These are phyloP conservation scores for Bruguiera gymnorhiza DNA, from an alignment of 345 rosid species.

Conservation along the genomic window DNA sequence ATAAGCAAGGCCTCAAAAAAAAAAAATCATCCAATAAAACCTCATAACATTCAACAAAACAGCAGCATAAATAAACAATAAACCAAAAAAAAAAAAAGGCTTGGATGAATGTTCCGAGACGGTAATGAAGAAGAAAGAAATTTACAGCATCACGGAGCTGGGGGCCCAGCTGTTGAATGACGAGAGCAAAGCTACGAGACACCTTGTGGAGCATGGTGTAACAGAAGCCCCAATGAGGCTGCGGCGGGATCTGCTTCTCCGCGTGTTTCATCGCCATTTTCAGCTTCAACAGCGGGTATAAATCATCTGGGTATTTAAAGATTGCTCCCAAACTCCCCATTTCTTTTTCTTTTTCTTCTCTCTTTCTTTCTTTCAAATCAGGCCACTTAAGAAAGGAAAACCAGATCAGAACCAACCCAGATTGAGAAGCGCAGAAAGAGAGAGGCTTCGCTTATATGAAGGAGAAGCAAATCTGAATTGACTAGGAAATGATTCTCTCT, in stretches of 20 bases:
- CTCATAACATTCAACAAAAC: not conserved
- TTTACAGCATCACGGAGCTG: conserved; percentile 86
- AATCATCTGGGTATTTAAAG: conserved; percentile 75
- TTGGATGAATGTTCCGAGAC: no score
- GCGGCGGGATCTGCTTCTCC: conserved; percentile 83
- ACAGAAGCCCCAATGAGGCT: conserved; percentile 92
- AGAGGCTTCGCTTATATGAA: no score
- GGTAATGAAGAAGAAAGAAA: not conserved
- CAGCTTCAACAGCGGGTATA: conserved; percentile 85
- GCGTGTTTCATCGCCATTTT: conserved; percentile 68
- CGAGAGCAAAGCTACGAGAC: conserved; percentile 83
- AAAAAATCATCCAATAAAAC: no score
- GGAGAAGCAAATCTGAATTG: no score
- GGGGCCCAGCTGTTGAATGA: conserved; percentile 81
- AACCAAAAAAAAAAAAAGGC: not conserved
- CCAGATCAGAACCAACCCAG: no score
- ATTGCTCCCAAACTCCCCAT: conserved; percentile 76
- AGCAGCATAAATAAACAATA: not conserved
- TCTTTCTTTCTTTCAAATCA: not conserved
- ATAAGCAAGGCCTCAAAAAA: no score
- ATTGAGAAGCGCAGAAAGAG: no score
- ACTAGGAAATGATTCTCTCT: no score
- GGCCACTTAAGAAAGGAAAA: no score
- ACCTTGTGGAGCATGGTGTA: conserved; percentile 90
- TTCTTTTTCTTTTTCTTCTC: not conserved